phyloP scores from a whole-genome alignment of 441 rosid species.

The Sinapis alba region DNA sequence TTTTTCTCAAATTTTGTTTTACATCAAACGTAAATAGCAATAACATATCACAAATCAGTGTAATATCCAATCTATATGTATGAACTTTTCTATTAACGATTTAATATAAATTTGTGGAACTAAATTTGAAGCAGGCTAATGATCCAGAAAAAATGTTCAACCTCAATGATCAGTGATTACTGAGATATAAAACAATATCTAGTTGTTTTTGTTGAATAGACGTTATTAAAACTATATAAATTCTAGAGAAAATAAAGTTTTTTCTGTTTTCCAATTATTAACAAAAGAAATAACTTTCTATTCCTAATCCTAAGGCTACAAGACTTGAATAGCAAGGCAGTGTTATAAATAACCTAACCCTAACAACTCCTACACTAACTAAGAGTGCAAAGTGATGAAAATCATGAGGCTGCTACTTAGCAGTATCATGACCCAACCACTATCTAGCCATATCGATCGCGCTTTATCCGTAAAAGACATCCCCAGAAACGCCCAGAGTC shows the following conservation, averaged over 20 bases:
- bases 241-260: not conserved
- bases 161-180: not conserved
- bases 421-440: conserved; percentile 78
- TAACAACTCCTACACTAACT: conserved; percentile 10
- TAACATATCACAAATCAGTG: not conserved
- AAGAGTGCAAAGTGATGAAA: conserved; percentile 63
- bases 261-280: not conserved
- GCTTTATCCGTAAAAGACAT: conserved; percentile 43
- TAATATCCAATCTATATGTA: not conserved
- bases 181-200: not conserved
- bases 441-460: conserved; percentile 41
- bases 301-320: conserved; percentile 14
- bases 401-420: conserved; percentile 80
- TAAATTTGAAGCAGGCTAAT: not conserved
- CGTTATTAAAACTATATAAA: not conserved
- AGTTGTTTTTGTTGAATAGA: not conserved
- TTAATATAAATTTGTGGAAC: not conserved
- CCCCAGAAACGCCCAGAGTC: conserved; percentile 41
- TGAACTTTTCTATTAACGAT: not conserved
- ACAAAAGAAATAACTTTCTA: not conserved
- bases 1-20: not conserved
- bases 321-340: conserved; percentile 8
- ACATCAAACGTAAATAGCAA: not conserved
- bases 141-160: not conserved
- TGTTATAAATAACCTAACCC: not conserved